Evolutionary conservation across 2,329 filamentous ascomycete species (phyloP).

Genomic region (Xylaria polymorpha): DNA sequence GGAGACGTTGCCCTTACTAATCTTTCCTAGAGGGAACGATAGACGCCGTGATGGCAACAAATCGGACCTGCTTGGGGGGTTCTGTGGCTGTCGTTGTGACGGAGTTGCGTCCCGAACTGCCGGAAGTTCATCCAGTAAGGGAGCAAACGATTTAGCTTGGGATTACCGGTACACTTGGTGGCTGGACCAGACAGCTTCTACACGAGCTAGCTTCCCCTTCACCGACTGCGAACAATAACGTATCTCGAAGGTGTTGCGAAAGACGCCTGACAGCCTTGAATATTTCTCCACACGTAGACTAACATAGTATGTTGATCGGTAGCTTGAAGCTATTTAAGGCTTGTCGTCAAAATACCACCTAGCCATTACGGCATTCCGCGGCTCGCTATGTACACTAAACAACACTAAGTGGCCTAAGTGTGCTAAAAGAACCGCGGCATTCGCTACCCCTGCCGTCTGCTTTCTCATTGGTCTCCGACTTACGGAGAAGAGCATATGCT

Average conservation of each 20-base stretch:
- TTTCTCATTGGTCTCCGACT: conserved; percentile 1
- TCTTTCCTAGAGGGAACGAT: conserved; percentile 6
- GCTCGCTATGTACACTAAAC: conserved; percentile 4
- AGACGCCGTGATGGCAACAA: conserved; percentile 3
- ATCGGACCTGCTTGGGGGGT: conserved; percentile 13
- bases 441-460: conserved; percentile 8
- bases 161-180: conserved; percentile 15
- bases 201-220: neutral
- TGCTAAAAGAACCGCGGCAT: conserved; percentile 15
- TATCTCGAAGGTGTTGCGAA: conserved; percentile 8
- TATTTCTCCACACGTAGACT: conserved; percentile 16
- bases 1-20: conserved; percentile 12
- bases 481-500: neutral
- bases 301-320: neutral
- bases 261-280: neutral
- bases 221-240: neutral
- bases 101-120: conserved; percentile 38
- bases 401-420: neutral
- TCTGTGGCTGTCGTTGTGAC: conserved; percentile 17
- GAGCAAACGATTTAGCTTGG: conserved; percentile 4
- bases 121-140: conserved; percentile 17
- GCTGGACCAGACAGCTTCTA: conserved; percentile 15
- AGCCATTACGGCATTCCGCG: neutral
- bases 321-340: conserved; percentile 16
- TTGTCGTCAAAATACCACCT: conserved; percentile 10